Percentiles rank a stretch among this genome's conserved stretches.
These are phyloP conservation scores for Aspergillus felis DNA, from an alignment of 2,329 filamentous ascomycete genomes.

Conservation along the genomic window DNA sequence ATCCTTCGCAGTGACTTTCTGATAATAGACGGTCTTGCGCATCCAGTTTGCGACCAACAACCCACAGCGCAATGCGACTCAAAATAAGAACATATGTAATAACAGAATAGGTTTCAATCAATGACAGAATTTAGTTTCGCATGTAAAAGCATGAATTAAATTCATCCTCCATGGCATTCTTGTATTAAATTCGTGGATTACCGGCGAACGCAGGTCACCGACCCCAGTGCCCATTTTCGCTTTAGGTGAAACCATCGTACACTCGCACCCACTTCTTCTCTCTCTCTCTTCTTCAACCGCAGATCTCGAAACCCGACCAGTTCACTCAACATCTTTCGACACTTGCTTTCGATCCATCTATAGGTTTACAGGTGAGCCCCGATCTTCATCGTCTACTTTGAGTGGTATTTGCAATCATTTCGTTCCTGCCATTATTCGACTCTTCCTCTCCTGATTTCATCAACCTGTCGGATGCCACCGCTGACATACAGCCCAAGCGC, in stretches of 20 bases:
- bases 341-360: conserved; percentile 2
- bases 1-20: background rate
- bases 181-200: conserved; percentile 1
- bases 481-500: conserved; percentile 37
- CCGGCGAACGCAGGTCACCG: conserved; percentile 11
- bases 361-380: conserved; percentile 6
- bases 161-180: background rate
- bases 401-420: background rate
- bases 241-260: conserved; percentile 40
- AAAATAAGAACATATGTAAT: background rate
- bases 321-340: conserved; percentile 4
- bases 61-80: conserved; percentile 5
- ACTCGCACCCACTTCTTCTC: conserved; percentile 14
- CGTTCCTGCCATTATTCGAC: background rate
- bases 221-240: conserved; percentile 25
- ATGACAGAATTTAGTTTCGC: background rate
- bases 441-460: conserved; percentile 14
- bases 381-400: background rate
- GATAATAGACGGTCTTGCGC: background rate
- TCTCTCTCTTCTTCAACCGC: conserved; percentile 10
- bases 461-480: conserved; percentile 28
- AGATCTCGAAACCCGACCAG: conserved; percentile 10
- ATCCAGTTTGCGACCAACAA: conserved; percentile 2
- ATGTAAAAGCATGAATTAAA: background rate
- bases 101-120: background rate